These are phyloP conservation scores for Hanseniaspora meyeri DNA, from an alignment of 805 yeast species.

Conservation along the genomic window DNA sequence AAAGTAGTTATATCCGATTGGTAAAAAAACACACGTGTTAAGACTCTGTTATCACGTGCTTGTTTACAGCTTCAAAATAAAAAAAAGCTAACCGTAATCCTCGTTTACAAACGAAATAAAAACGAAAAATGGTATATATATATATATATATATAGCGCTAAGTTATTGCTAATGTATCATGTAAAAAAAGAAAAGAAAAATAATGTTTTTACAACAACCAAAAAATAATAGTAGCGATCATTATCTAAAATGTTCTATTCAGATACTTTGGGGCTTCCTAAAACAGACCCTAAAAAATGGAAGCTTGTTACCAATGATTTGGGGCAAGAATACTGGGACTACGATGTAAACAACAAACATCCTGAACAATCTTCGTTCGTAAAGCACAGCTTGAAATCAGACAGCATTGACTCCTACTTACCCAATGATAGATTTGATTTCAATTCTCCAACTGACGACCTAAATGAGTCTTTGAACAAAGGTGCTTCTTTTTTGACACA, in stretches of 20 bases:
- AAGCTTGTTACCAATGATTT: slow-evolving; percentile 48
- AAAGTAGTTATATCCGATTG: too few species aligned
- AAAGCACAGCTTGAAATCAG: slow-evolving; percentile 41
- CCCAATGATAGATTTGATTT: slow-evolving; percentile 20
- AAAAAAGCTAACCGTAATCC: too few species aligned
- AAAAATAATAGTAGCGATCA: too few species aligned
- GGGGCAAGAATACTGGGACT: slow-evolving; percentile 80
- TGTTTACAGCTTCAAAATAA: too few species aligned
- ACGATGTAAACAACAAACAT: slow-evolving; percentile 31
- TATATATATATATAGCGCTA: too few species aligned
- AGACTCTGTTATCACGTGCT: too few species aligned
- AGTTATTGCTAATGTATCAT: too few species aligned
- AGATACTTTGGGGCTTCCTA: slow-evolving; percentile 53
- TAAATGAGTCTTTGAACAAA: slow-evolving; percentile 52
- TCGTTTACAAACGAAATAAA: too few species aligned
- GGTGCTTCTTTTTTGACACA: slow-evolving; percentile 57
- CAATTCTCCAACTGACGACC: slow-evolving; percentile 26
- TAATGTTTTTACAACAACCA: neutral
- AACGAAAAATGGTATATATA: too few species aligned
- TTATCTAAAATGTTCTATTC: slow-evolving; percentile 35
- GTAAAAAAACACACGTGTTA: too few species aligned
- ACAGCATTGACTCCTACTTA: slow-evolving; percentile 29
- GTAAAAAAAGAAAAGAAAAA: too few species aligned
- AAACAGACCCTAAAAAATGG: slow-evolving; percentile 67
- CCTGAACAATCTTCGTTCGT: slow-evolving; percentile 43